Conservation (phyloP, 768 basidiomycete species). For the Calocera cornea region DNA sequence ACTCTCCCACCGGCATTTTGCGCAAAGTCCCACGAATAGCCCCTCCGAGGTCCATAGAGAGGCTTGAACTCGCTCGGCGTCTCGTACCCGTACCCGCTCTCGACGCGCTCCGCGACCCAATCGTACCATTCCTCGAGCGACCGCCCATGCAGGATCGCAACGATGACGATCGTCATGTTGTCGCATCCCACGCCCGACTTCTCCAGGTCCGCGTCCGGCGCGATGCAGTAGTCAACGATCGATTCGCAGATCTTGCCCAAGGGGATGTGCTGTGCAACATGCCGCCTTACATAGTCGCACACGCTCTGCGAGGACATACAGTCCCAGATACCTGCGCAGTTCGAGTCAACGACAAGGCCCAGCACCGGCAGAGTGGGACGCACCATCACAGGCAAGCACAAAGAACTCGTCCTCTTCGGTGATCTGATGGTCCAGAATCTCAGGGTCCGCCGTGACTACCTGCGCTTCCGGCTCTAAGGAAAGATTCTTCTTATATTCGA, state of each 20-base stretch:
- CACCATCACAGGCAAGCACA: constrained; percentile 94
- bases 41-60: constrained; percentile 35
- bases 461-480: constrained; percentile 71
- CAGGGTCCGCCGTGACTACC: constrained; percentile 90
- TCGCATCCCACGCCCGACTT: constrained; percentile 85
- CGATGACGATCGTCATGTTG: constrained; percentile 93
- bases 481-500: constrained; percentile 95
- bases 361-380: constrained; percentile 17
- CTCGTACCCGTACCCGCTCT: constrained; percentile 55
- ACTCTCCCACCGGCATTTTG: constrained; percentile 8
- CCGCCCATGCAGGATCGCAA: constrained; percentile 74
- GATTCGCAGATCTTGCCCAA: constrained; percentile 76
- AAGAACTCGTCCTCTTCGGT: constrained; percentile 90
- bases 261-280: constrained; percentile 63
- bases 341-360: not conserved
- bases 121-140: constrained; percentile 86
- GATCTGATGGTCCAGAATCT: constrained; percentile 67
- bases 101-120: constrained; percentile 76
- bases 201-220: constrained; percentile 81
- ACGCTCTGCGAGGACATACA: constrained; percentile 88
- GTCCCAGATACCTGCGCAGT: constrained; percentile 86
- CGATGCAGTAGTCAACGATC: constrained; percentile 85
- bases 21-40: constrained; percentile 14
- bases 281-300: constrained; percentile 72
- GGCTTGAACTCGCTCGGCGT: constrained; percentile 68